phyloP scores from a whole-genome alignment of 176 grass and related monocot species.

The Melocanna baccifera region DNA sequence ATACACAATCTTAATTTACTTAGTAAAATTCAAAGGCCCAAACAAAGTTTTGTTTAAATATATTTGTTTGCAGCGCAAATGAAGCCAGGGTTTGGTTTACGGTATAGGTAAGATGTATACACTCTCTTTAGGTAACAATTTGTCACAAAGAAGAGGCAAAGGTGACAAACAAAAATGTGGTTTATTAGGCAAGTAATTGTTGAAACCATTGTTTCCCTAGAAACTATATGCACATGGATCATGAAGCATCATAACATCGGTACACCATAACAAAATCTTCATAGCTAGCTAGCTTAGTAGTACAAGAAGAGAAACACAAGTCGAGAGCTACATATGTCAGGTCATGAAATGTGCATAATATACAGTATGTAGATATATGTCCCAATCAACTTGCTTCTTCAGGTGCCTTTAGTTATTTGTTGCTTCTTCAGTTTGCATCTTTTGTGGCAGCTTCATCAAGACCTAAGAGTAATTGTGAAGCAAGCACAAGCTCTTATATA shows the following conservation, averaged over 20 bases:
- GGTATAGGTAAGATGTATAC: neutral
- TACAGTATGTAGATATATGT: constrained; percentile 1
- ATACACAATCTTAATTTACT: neutral
- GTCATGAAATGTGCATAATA: constrained; percentile 10
- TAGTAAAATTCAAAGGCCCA: neutral
- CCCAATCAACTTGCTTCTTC: neutral
- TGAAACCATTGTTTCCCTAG: neutral
- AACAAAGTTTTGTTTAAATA: neutral
- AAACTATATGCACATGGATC: constrained; percentile 35
- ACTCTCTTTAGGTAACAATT: neutral
- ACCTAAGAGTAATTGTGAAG: constrained; percentile 15
- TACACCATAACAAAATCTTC: neutral
- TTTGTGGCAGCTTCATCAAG: neutral
- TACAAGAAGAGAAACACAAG: constrained; percentile 6
- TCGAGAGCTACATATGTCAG: neutral
- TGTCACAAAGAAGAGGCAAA: neutral
- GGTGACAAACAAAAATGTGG: neutral
- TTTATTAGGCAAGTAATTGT: too few species aligned
- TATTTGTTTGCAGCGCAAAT: neutral
- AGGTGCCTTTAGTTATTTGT: constrained; percentile 24
- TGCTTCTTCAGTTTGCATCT: constrained; percentile 23
- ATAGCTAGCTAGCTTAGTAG: constrained; percentile 9
- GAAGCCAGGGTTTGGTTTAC: neutral
- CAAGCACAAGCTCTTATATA: neutral
- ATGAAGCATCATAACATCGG: neutral